Evolutionary conservation across 129 eudicot genomes (phyloP).

Genomic region (Arctium lappa): DNA sequence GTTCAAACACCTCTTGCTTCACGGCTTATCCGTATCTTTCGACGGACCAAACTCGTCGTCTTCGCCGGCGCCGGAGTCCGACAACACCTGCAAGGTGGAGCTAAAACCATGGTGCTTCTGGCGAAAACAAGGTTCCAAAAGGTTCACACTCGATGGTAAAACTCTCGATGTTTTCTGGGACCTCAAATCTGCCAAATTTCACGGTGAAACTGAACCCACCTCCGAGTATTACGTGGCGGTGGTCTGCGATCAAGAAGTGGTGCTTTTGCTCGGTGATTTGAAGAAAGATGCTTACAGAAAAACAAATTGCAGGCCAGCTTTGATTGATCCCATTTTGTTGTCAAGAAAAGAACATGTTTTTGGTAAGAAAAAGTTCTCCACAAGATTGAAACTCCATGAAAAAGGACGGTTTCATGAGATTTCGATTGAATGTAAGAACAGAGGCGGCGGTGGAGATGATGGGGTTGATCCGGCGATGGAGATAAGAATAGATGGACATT

Average conservation of each 20-base stretch:
- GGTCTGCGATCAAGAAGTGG: conserved; percentile 76
- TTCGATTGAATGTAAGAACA: conserved; percentile 71
- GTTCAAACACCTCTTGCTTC: conserved; percentile 87
- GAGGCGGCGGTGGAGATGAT: background rate
- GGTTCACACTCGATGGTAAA: conserved; percentile 48
- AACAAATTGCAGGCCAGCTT: conserved; percentile 82
- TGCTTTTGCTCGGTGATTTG: conserved; percentile 69
- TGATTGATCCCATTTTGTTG: conserved; percentile 66
- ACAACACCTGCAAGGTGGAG: conserved; percentile 79
- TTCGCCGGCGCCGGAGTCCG: conserved; percentile 20
- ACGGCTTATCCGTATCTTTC: conserved; percentile 72
- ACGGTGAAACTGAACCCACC: conserved; percentile 80
- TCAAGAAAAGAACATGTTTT: conserved; percentile 84
- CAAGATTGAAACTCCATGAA: conserved; percentile 77
- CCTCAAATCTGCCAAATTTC: conserved; percentile 66
- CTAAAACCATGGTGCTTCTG: conserved; percentile 95
- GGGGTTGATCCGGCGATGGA: conserved; percentile 83
- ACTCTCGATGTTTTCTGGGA: conserved; percentile 75
- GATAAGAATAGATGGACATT: conserved; percentile 74
- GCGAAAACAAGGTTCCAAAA: conserved; percentile 88
- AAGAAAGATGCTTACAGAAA: conserved; percentile 84
- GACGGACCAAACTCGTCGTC: conserved; percentile 33
- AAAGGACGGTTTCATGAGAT: conserved; percentile 71
- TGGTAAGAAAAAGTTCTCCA: conserved; percentile 71
- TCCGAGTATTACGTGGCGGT: conserved; percentile 93